Conservation (phyloP, 495 filamentous ascomycete genomes). For the Trichoderma orchidacearum region DNA sequence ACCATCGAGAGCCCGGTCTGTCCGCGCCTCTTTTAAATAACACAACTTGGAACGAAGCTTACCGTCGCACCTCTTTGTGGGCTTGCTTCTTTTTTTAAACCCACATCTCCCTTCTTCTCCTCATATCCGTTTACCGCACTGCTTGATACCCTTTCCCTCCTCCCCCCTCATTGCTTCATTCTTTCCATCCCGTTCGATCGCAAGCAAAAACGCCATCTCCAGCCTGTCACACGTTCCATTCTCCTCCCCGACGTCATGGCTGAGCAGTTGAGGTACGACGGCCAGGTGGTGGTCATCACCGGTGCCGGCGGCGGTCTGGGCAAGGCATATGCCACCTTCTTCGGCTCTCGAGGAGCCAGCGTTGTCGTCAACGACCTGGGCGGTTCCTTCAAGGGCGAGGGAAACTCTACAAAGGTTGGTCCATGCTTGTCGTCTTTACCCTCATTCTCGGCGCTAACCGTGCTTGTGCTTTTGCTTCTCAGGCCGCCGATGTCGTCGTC, state of each 20-base stretch:
- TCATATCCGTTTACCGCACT: neutral
- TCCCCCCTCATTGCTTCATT: neutral
- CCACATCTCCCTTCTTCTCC: neutral
- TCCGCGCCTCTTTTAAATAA: neutral
- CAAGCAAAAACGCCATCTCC: neutral
- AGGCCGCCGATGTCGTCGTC: conserved; percentile 94
- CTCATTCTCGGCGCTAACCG: too few species aligned
- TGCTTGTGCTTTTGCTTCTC: neutral
- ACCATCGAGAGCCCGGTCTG: neutral
- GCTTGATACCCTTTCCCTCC: neutral
- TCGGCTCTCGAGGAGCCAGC: conserved; percentile 82
- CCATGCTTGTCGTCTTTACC: neutral
- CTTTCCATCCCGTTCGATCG: neutral
- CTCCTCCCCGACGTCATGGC: conserved; percentile 36
- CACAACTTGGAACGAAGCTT: neutral
- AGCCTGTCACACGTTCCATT: too few species aligned
- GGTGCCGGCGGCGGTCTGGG: conserved; percentile 92
- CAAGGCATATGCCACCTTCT: conserved; percentile 86
- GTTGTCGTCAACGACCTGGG: conserved; percentile 97
- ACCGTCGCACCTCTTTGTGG: neutral
- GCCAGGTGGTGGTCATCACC: conserved; percentile 93
- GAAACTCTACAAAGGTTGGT: conserved; percentile 68
- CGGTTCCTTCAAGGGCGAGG: conserved; percentile 88
- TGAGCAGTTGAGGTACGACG: conserved; percentile 75
- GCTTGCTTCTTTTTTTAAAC: neutral